phyloP scores from a whole-genome alignment of 2,329 filamentous ascomycete species.

The Neofusicoccum umdonicola region DNA sequence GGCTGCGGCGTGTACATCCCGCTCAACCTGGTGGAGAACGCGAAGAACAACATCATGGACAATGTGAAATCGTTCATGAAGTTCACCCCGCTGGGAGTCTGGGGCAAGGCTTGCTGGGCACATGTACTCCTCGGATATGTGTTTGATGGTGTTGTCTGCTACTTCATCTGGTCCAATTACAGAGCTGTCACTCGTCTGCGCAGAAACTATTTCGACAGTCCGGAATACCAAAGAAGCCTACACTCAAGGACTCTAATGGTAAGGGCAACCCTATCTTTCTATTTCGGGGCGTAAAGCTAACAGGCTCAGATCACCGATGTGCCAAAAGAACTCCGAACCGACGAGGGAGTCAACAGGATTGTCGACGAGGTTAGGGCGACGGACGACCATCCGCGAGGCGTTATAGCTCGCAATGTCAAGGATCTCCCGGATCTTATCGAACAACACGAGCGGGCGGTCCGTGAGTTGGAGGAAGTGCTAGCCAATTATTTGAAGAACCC shows the following conservation, averaged over 20 bases:
- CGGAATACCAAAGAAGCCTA: constrained; percentile 84
- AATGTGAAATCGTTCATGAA: constrained; percentile 47
- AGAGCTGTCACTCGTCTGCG: constrained; percentile 67
- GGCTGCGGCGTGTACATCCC: constrained; percentile 79
- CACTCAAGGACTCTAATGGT: constrained; percentile 67
- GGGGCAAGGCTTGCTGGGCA: constrained; percentile 54
- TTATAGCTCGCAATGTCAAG: constrained; percentile 88
- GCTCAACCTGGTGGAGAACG: constrained; percentile 59
- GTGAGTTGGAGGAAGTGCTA: constrained; percentile 76
- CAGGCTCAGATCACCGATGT: constrained; percentile 71
- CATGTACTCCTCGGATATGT: constrained; percentile 60
- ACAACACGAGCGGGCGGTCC: constrained; percentile 77
- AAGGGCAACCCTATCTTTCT: constrained; percentile 8
- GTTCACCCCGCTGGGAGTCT: constrained; percentile 57
- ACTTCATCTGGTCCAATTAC: constrained; percentile 91
- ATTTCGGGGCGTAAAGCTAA: not conserved
- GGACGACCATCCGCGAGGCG: constrained; percentile 73
- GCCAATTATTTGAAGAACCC: constrained; percentile 91
- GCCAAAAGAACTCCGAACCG: constrained; percentile 69
- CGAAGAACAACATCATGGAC: constrained; percentile 32
- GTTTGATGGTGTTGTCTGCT: constrained; percentile 72
- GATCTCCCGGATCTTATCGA: constrained; percentile 81
- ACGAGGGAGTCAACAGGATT: constrained; percentile 83
- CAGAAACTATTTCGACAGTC: constrained; percentile 76
- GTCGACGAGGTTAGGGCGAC: constrained; percentile 78